Evolutionary conservation across 768 basidiomycete species (phyloP), one percentile per base, ranked within the genome.

Genomic region (Boletus pseudopeckii): DNA sequence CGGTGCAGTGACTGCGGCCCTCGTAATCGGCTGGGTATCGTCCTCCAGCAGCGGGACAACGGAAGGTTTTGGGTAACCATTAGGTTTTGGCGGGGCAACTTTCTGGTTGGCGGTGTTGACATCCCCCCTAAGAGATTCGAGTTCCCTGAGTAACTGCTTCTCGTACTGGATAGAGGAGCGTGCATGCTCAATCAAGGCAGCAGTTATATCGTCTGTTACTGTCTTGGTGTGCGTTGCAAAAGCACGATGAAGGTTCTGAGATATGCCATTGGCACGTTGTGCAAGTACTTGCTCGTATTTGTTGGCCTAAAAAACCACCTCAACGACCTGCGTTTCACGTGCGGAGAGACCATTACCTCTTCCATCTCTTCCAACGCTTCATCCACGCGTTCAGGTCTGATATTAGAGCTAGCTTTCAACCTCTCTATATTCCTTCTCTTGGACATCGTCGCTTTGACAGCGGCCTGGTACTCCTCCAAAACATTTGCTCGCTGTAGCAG

Each of bases 121-220:
- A 66, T 97, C 95, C 2, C 78, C 80, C 50, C 83, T 78, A 32
- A 98, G 80, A 20, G 89, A 80, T 68, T 98, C 95, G 20, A 97
- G 75, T 68, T 98, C 96, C 45, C 86, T 82, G 50, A 98, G 75
- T 15, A 90, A 75, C 66, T 95, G 92, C 58, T 86, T 82, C 68
- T 98, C 95, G 65, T 93, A 97, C 77, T 94, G 84, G 62, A 98
- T 84, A 26, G 87, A 86, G 17, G 93, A 88, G 22, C 95, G 86
- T 17, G 91, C 91, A 70, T 98, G 93, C 69, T 98, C 93, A 43
- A 98, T 84, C 49, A 98, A 75, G 0, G 94, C 90, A 20, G 89
- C 79, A 17, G 90, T 90, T 49, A 98, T 80, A 68, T 99, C 97
- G 52, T 95, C 90, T 50, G 96, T 90, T 28, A 94, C 90, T 58